Conservation (phyloP, 768 basidiomycete species). For the Suillus placidus region DNA sequence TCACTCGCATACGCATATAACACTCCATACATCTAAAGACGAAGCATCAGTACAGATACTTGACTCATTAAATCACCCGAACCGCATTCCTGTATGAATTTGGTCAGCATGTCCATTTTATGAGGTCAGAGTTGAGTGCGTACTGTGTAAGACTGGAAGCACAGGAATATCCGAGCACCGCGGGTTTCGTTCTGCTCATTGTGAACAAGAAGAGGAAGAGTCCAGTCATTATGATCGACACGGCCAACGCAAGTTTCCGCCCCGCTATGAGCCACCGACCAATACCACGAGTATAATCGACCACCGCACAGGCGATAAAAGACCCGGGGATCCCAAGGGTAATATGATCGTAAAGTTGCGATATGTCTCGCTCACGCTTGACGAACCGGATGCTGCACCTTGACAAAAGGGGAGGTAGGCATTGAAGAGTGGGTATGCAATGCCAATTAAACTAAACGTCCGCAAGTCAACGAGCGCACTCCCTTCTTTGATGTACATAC, state of each 20-base stretch:
- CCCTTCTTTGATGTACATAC: slow-evolving; percentile 26
- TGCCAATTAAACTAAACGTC: slow-evolving; percentile 46
- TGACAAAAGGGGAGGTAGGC: slow-evolving; percentile 53
- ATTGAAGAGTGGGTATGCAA: slow-evolving; percentile 57
- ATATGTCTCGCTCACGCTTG: slow-evolving; percentile 37
- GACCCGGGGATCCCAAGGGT: slow-evolving; percentile 50
- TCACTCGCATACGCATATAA: slow-evolving; percentile 46
- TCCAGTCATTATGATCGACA: slow-evolving; percentile 46
- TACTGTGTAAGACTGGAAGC: slow-evolving; percentile 45
- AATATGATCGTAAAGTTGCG: slow-evolving; percentile 52
- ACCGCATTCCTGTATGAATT: slow-evolving; percentile 38
- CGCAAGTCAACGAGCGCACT: slow-evolving; percentile 4
- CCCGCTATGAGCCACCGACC: slow-evolving; percentile 42
- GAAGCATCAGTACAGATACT: slow-evolving; percentile 6
- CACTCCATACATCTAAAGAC: slow-evolving; percentile 52
- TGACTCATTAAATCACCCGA: slow-evolving; percentile 9
- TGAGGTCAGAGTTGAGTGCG: slow-evolving; percentile 17
- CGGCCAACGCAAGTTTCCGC: slow-evolving; percentile 48
- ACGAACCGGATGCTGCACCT: slow-evolving; percentile 24
- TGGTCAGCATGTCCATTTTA: neutral
- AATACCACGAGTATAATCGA: slow-evolving; percentile 43
- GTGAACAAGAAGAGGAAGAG: slow-evolving; percentile 56
- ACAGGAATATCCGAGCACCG: slow-evolving; percentile 50
- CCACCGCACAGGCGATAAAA: slow-evolving; percentile 46
- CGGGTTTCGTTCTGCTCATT: slow-evolving; percentile 42